Evolutionary conservation across 1,284 basidiomycete genomes (phyloP).

Genomic region (Abortiporus biennis): DNA sequence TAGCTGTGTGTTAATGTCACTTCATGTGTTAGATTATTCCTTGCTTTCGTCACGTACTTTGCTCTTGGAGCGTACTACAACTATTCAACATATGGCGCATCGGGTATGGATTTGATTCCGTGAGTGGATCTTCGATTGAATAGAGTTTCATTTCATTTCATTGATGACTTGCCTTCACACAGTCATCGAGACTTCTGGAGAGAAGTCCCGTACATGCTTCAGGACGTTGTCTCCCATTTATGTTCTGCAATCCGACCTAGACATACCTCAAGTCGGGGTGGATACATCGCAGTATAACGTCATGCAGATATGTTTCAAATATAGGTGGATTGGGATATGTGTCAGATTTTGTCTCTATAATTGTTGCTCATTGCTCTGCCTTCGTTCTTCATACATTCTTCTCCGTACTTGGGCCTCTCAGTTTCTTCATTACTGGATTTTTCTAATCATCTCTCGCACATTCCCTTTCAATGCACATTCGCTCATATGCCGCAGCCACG

Average conservation of each 20-base stretch:
- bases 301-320: background rate
- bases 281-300: conserved; percentile 66
- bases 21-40: conserved; percentile 50
- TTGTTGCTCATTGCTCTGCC: conserved; percentile 3
- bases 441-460: background rate
- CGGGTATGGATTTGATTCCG: conserved; percentile 76
- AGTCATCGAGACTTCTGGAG: conserved; percentile 86
- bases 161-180: conserved; percentile 6
- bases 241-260: conserved; percentile 66
- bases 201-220: conserved; percentile 79
- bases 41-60: conserved; percentile 67
- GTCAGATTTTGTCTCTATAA: background rate
- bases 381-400: conserved; percentile 5
- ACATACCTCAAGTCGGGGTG: conserved; percentile 54
- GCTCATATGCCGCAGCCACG: no score
- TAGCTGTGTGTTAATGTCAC: no score
- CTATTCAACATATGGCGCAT: conserved; percentile 76
- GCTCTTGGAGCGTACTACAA: conserved; percentile 77
- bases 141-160: conserved; percentile 7
- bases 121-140: conserved; percentile 30
- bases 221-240: conserved; percentile 69
- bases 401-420: conserved; percentile 9
- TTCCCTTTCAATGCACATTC: background rate
- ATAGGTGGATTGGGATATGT: background rate
- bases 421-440: conserved; percentile 9